Base-by-base conservation (phyloP, 2,329 filamentous ascomycete genomes). In the Ascochyta fabae region DNA sequence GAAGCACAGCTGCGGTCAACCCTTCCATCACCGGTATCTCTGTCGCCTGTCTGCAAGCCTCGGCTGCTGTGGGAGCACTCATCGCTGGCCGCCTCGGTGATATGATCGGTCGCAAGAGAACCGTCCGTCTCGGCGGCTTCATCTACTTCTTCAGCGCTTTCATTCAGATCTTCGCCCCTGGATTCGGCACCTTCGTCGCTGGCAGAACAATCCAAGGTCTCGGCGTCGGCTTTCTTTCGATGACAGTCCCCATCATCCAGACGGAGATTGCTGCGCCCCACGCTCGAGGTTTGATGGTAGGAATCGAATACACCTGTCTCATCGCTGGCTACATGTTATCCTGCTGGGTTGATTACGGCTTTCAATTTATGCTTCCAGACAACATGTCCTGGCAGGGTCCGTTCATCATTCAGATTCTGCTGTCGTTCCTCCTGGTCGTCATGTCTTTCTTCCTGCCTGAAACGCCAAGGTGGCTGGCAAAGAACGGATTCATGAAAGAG, bases 381-480 rank as follows among this genome's bases (percentile, higher is more conserved):
- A 53, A 64, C 16, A 67, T 74, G 48, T 75, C 71, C 4, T 76
- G 72, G 73, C 72, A 64, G 34, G 68, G 68, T 3, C 67, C 67
- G 0, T 69, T 65, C 51, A 71, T 73, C 46, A 64, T 75, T 7
- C 72, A 75, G 56, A 73, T 75, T 34, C 46, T 58, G 1, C 56
- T 75, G 6, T 70, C 72, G 1, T 70, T 75, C 46, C 56, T 75
- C 42, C 43, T 75, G n/a, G 54, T 75, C 6, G 54, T 48, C 43
- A 75, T 75, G 72, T 74, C 73, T 0, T 74, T 75, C 54, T 72
- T 75, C 59, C 64, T 76, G 1, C 76, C 76, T 2, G 74, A 77
- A 43, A 77, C 75, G 0, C 75, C 76, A 16, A 69, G 75, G 36
- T 79, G 77, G 76, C 64, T 79, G 5, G 77, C 76, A 10, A 72